Percentiles rank a stretch among this genome's conserved stretches.
Evolutionary conservation across 257 asterid genomes (phyloP).

Genomic region (Oldenlandia corymbosa): DNA sequence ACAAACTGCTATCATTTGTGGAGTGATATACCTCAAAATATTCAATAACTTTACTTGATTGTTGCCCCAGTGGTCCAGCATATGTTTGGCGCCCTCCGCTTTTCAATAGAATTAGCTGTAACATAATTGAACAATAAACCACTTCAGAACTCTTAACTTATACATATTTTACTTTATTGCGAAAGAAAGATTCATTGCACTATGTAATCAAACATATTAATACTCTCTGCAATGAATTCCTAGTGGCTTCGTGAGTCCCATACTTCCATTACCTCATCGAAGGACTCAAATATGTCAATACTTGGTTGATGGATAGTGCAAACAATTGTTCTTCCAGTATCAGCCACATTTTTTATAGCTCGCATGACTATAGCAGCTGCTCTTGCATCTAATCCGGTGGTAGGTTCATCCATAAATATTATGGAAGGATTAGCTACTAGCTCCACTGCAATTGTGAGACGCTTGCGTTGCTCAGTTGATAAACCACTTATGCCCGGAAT

Average conservation of each 20-base stretch:
- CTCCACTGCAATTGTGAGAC: slow-evolving; percentile 59
- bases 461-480: slow-evolving; percentile 59
- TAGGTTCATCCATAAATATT: slow-evolving; percentile 58
- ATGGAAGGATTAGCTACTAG: slow-evolving; percentile 60
- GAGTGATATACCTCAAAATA: slow-evolving; percentile 28
- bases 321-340: slow-evolving; percentile 57
- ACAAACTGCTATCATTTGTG: too few relatives aligned
- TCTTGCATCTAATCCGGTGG: slow-evolving; percentile 60
- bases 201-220: neutral
- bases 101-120: slow-evolving; percentile 25
- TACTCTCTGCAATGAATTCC: neutral
- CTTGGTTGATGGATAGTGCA: slow-evolving; percentile 65
- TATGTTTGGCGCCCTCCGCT: slow-evolving; percentile 29
- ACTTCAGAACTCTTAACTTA: neutral
- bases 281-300: slow-evolving; percentile 55
- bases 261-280: slow-evolving; percentile 24
- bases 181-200: neutral
- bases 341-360: slow-evolving; percentile 50
- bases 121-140: neutral
- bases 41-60: slow-evolving; percentile 24
- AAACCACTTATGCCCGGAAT: slow-evolving; percentile 44
- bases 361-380: slow-evolving; percentile 62
- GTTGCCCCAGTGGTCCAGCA: slow-evolving; percentile 24
- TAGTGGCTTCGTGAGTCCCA: neutral
- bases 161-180: too few relatives aligned